Evolutionary conservation across 2,329 filamentous ascomycete species (phyloP).

Genomic region (Neopestalotiopsis clavispora): DNA sequence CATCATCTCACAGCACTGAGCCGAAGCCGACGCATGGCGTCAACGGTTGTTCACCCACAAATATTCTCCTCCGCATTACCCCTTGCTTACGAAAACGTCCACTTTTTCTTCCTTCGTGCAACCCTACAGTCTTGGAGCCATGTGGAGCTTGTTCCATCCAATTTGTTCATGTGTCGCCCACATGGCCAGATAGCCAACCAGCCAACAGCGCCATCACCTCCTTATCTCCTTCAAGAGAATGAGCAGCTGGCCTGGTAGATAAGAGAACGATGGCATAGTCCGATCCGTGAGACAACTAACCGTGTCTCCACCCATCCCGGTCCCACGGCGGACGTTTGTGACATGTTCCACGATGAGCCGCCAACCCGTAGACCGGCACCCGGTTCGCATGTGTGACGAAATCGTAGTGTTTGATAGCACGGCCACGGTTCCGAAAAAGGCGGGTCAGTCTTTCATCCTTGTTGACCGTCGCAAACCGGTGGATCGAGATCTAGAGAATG

Average conservation of each 20-base stretch:
- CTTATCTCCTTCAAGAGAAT: not conserved
- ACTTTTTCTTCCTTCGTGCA: not conserved
- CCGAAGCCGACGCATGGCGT: constrained; percentile 9
- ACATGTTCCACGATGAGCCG: not conserved
- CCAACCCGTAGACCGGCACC: not conserved
- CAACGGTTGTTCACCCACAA: constrained; percentile 5
- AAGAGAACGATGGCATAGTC: not conserved
- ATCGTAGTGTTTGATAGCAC: not conserved
- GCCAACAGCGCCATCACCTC: too few relatives aligned
- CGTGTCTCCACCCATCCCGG: not conserved
- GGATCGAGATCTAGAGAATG: not conserved
- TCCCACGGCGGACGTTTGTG: not conserved
- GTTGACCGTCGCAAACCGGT: not conserved
- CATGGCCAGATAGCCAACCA: not conserved
- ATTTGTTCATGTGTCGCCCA: not conserved
- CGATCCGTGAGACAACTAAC: not conserved
- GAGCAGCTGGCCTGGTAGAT: too few relatives aligned
- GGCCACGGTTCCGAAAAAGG: not conserved
- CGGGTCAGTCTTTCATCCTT: not conserved
- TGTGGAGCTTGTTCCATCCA: not conserved
- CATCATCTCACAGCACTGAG: constrained; percentile 1
- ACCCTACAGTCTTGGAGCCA: not conserved
- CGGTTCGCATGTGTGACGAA: not conserved
- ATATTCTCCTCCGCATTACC: not conserved
- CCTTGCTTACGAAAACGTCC: not conserved